Conservation (phyloP, 2,329 filamentous ascomycete genomes). For the Neofusicoccum laricinum region DNA sequence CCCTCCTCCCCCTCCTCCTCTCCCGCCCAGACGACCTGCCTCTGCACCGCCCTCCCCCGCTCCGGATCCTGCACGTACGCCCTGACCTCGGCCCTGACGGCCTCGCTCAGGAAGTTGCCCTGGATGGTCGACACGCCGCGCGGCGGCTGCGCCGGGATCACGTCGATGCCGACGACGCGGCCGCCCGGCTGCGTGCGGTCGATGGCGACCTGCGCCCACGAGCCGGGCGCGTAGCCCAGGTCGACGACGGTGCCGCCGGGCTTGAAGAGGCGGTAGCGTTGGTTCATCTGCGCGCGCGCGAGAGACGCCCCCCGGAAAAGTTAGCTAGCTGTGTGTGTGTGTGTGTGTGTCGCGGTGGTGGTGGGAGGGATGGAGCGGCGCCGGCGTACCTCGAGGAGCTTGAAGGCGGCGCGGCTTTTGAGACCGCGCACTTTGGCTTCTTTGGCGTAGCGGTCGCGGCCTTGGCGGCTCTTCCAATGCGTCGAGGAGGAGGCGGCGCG, state of each 20-base stretch:
- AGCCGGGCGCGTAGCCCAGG: constrained; percentile 74
- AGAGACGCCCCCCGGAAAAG: no score
- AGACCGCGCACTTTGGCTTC: constrained; percentile 75
- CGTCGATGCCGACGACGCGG: constrained; percentile 84
- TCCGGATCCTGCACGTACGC: constrained; percentile 68
- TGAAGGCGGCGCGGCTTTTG: constrained; percentile 91
- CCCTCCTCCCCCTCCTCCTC: constrained; percentile 32
- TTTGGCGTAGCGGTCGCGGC: constrained; percentile 66
- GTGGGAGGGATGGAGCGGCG: not conserved
- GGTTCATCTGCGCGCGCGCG: no score
- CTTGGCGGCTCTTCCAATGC: constrained; percentile 80
- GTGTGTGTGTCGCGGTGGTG: no score
- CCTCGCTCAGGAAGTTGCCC: constrained; percentile 79
- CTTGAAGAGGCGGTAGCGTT: constrained; percentile 75
- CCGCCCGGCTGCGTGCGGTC: constrained; percentile 74
- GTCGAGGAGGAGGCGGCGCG: constrained; percentile 58
- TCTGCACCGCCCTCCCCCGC: constrained; percentile 50
- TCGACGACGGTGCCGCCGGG: constrained; percentile 84
- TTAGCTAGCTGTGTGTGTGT: no score
- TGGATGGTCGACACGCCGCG: constrained; percentile 91
- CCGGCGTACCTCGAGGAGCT: constrained; percentile 71
- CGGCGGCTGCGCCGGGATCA: constrained; percentile 89
- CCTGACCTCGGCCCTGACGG: constrained; percentile 73
- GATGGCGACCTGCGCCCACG: constrained; percentile 74
- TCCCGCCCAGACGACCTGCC: constrained; percentile 20